Percentiles rank a stretch among this genome's conserved stretches.
Conservation (phyloP, 2,329 filamentous ascomycete genomes). For the Phialophora expanda region DNA sequence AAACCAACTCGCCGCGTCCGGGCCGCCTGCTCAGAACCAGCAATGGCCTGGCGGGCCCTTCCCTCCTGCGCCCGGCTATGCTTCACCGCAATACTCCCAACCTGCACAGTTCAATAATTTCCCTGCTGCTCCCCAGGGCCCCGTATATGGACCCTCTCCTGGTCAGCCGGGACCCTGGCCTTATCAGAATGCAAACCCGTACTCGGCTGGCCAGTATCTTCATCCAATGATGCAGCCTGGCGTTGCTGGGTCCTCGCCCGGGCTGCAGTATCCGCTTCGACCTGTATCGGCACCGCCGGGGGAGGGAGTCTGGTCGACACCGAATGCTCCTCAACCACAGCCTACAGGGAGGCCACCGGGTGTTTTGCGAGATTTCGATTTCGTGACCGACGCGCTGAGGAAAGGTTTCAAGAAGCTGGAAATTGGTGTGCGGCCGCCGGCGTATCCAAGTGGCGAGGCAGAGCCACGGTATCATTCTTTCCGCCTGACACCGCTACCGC, state of each 20-base stretch:
- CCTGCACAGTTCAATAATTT: neutral
- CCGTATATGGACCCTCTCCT: neutral
- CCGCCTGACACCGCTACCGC: neutral
- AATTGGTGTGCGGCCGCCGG: neutral
- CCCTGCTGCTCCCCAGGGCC: neutral
- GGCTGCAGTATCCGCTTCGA: neutral
- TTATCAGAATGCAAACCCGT: neutral
- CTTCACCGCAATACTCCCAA: neutral
- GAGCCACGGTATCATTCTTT: slow-evolving; percentile 7
- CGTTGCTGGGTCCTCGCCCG: neutral
- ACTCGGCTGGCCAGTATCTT: neutral
- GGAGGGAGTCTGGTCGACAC: neutral
- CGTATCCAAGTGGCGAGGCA: neutral
- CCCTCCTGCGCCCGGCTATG: neutral
- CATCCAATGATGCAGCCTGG: neutral
- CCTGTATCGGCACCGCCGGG: neutral
- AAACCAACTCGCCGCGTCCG: neutral
- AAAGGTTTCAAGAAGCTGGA: neutral
- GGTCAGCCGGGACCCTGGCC: neutral
- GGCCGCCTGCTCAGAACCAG: neutral
- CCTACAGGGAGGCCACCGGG: neutral
- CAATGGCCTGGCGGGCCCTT: neutral
- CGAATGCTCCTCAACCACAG: neutral
- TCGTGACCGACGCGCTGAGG: neutral
- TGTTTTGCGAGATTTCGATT: neutral